phyloP scores from a whole-genome alignment of 2,329 filamentous ascomycete species.

The Sordariomycetes sp. region DNA sequence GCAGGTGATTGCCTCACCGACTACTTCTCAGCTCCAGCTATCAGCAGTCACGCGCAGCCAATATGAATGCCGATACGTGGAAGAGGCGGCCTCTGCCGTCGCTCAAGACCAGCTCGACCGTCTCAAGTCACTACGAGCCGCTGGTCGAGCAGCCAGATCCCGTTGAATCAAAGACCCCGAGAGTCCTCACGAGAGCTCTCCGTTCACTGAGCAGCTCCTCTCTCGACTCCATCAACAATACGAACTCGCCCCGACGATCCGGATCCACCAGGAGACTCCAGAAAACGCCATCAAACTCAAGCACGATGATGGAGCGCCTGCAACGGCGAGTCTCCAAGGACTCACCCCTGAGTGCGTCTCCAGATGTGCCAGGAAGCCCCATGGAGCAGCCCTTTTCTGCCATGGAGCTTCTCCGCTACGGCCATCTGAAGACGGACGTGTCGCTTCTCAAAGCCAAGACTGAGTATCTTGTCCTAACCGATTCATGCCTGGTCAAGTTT shows the following conservation, averaged over 20 bases:
- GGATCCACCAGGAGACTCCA: conserved; percentile 23
- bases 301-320: conserved; percentile 30
- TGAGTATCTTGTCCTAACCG: conserved; percentile 43
- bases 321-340: conserved; percentile 30
- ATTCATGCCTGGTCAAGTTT: conserved; percentile 41
- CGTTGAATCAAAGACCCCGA: conserved; percentile 22
- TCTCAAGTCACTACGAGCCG: conserved; percentile 10
- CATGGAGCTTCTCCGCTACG: conserved; percentile 33
- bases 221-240: conserved; percentile 25
- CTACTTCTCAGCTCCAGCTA: background rate
- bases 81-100: conserved; percentile 22
- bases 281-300: conserved; percentile 26
- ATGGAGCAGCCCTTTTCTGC: conserved; percentile 21
- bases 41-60: background rate
- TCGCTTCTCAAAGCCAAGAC: conserved; percentile 38
- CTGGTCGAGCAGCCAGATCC: conserved; percentile 12
- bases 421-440: conserved; percentile 38
- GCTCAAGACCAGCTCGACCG: conserved; percentile 13
- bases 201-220: conserved; percentile 30
- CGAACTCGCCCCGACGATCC: conserved; percentile 17
- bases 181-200: conserved; percentile 24
- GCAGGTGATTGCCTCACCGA: no score
- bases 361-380: conserved; percentile 16
- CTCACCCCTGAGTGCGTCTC: conserved; percentile 19
- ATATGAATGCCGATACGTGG: conserved; percentile 25